Conservation (phyloP, 257 asterid species). For the Fraxinus cuspidata region DNA sequence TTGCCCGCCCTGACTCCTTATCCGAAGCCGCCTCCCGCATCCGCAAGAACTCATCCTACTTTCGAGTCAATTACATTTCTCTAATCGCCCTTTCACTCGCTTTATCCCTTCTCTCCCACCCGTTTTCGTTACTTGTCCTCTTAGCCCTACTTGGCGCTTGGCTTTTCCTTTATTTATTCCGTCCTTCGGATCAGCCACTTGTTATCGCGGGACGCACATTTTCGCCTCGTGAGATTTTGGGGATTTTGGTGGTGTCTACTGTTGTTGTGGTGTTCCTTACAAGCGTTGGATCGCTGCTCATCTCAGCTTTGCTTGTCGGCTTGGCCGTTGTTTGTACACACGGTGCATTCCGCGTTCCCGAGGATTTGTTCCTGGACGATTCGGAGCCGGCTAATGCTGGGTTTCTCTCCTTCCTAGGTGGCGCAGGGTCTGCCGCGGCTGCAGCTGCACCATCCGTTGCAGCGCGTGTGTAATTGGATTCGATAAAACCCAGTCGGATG, state of each 20-base stretch:
- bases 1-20: conserved; percentile 51
- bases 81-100: conserved; percentile 45
- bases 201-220: conserved; percentile 47
- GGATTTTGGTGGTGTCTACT: conserved; percentile 42
- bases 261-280: conserved; percentile 51
- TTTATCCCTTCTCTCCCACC: conserved; percentile 54
- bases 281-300: conserved; percentile 51
- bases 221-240: conserved; percentile 47
- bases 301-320: conserved; percentile 49
- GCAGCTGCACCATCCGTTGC: conserved; percentile 51
- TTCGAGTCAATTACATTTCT: conserved; percentile 50
- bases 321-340: conserved; percentile 44
- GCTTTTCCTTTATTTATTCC: conserved; percentile 48
- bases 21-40: conserved; percentile 56
- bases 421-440: conserved; percentile 52
- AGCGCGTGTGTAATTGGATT: conserved; percentile 38
- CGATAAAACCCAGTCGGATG: not conserved
- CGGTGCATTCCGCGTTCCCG: conserved; percentile 54
- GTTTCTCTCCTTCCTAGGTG: conserved; percentile 50
- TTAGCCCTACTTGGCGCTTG: conserved; percentile 44
- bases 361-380: conserved; percentile 54
- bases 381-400: conserved; percentile 50
- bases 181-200: conserved; percentile 50
- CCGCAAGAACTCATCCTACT: conserved; percentile 44
- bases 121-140: conserved; percentile 49